Conservation (phyloP, 768 basidiomycete species). For the Hydnum rufescens region DNA sequence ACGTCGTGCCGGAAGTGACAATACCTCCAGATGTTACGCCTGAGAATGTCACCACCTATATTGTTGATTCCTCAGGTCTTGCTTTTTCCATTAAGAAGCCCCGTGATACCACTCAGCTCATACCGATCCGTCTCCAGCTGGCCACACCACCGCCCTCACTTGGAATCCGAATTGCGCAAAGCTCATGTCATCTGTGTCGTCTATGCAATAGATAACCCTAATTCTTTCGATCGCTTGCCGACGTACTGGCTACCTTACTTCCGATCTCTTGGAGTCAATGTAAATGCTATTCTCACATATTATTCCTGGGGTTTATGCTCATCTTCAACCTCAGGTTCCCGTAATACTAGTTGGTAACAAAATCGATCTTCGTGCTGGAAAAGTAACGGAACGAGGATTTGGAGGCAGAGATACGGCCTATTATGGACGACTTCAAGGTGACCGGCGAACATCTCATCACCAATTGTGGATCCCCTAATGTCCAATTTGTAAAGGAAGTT, state of each 20-base stretch:
- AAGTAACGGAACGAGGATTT: conserved; percentile 86
- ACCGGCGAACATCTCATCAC: not conserved
- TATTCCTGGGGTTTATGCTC: not conserved
- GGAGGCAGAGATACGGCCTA: conserved; percentile 86
- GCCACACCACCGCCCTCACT: conserved; percentile 66
- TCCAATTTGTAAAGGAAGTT: conserved; percentile 47
- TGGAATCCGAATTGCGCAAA: conserved; percentile 89
- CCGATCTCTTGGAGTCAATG: conserved; percentile 88
- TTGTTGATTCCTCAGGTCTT: conserved; percentile 91
- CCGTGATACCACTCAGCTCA: too few relatives aligned
- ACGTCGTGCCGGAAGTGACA: conserved; percentile 89
- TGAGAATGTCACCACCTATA: conserved; percentile 94
- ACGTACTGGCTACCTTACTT: conserved; percentile 95
- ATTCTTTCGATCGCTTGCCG: conserved; percentile 94
- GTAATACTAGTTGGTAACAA: conserved; percentile 97
- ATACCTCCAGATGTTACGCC: conserved; percentile 96
- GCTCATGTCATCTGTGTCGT: conserved; percentile 98
- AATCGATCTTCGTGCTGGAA: conserved; percentile 84
- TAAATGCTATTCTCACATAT: conserved; percentile 19
- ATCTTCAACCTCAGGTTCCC: conserved; percentile 44
- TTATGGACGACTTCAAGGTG: conserved; percentile 99
- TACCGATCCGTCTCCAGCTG: conserved; percentile 20
- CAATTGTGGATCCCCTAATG: not conserved
- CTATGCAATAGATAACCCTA: conserved; percentile 89
- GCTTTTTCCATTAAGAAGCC: conserved; percentile 10